Conservation (phyloP, 225 moss, liverwort and hornwort species). For the Sphagnum contortum region DNA sequence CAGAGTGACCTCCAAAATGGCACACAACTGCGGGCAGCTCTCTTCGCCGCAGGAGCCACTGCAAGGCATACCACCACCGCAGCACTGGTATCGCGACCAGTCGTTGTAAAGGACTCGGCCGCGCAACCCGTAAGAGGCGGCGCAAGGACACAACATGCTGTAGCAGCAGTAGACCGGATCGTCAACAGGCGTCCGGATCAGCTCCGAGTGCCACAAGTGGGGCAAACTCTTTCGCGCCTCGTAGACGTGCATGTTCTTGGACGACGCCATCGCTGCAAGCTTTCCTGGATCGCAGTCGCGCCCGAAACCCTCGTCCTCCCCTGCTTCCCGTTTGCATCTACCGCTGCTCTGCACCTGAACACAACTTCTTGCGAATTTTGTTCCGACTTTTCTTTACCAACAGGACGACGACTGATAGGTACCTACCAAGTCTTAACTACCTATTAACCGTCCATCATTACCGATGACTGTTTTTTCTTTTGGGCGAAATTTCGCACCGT, state of each 20-base stretch:
- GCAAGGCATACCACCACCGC: slow-evolving; percentile 80
- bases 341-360: too few species aligned
- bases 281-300: too few species aligned
- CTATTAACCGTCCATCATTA: too few species aligned
- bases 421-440: too few species aligned
- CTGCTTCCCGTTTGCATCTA: too few species aligned
- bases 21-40: slow-evolving; percentile 60
- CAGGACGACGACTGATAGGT: too few species aligned
- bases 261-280: slow-evolving; percentile 39
- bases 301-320: too few species aligned
- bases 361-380: too few species aligned
- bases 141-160: slow-evolving; percentile 66
- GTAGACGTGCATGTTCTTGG: slow-evolving; percentile 42
- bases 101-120: slow-evolving; percentile 71
- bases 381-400: too few species aligned
- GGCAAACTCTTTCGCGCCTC: slow-evolving; percentile 59
- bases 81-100: slow-evolving; percentile 87
- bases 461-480: too few species aligned
- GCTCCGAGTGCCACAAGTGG: slow-evolving; percentile 56
- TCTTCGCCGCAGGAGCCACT: slow-evolving; percentile 82
- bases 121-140: slow-evolving; percentile 72
- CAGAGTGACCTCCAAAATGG: slow-evolving; percentile 53
- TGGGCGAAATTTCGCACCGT: too few species aligned
- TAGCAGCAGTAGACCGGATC: slow-evolving; percentile 43
- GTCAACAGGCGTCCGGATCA: slow-evolving; percentile 45